A percentile compares a stretch with the other conserved stretches of the same genome.
phyloP scores from a whole-genome alignment of 306 rosid species.

The Spatholobus suberectus region DNA sequence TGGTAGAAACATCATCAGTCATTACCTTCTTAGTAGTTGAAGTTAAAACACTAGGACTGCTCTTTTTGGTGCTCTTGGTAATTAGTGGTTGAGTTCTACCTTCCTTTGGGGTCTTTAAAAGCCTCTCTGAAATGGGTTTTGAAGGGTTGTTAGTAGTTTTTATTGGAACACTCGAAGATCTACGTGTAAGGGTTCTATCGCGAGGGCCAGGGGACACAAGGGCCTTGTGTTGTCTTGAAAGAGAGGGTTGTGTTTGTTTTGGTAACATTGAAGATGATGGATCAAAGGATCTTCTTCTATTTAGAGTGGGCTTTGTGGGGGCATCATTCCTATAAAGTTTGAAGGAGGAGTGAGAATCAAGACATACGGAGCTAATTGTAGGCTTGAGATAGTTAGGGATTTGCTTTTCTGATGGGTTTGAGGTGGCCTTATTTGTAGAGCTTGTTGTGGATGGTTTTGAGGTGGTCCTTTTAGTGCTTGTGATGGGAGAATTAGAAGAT shows the following conservation, averaged over 20 bases:
- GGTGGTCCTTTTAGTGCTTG: slow-evolving; percentile 43
- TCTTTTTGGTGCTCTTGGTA: slow-evolving; percentile 44
- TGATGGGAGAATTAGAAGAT: slow-evolving; percentile 40
- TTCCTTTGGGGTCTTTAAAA: slow-evolving; percentile 30
- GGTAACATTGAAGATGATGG: slow-evolving; percentile 53
- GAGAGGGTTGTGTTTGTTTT: slow-evolving; percentile 48
- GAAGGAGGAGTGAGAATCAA: slow-evolving; percentile 42
- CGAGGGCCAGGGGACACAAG: slow-evolving; percentile 63
- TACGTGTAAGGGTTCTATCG: slow-evolving; percentile 36
- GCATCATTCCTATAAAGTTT: slow-evolving; percentile 40
- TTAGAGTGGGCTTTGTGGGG: slow-evolving; percentile 37
- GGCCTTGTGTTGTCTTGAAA: slow-evolving; percentile 55
- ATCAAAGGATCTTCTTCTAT: slow-evolving; percentile 89
- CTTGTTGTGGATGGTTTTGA: slow-evolving; percentile 40
- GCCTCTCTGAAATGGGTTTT: slow-evolving; percentile 27
- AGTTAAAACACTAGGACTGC: background rate
- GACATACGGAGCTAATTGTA: slow-evolving; percentile 58
- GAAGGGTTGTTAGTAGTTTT: slow-evolving; percentile 22
- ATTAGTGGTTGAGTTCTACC: slow-evolving; percentile 9
- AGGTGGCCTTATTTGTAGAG: slow-evolving; percentile 28
- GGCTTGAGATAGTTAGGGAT: slow-evolving; percentile 74
- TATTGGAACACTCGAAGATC: slow-evolving; percentile 24
- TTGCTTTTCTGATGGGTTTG: slow-evolving; percentile 51
- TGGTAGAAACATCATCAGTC: background rate
- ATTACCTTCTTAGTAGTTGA: slow-evolving; percentile 45